phyloP scores from a whole-genome alignment of 495 filamentous ascomycete genomes.

The Podospora tetraspora region DNA sequence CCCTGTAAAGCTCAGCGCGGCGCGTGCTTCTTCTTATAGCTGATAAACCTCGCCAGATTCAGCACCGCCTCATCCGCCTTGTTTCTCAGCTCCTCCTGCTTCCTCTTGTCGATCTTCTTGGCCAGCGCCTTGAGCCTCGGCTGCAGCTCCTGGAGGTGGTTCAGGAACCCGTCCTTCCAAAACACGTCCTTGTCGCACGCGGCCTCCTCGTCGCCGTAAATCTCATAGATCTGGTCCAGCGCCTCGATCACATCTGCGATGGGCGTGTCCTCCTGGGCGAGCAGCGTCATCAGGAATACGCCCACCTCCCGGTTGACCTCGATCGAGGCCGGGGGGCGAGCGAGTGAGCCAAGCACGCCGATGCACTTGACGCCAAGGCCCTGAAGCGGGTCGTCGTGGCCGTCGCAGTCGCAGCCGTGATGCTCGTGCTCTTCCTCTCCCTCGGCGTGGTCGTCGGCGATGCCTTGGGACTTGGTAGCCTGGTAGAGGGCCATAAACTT shows the following conservation, averaged over 20 bases:
- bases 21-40: constrained; percentile 53
- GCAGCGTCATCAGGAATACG: constrained; percentile 51
- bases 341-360: constrained; percentile 55
- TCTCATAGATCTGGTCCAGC: constrained; percentile 56
- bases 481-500: constrained; percentile 59
- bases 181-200: constrained; percentile 55
- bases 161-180: constrained; percentile 53
- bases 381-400: constrained; percentile 43
- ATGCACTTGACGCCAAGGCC: constrained; percentile 55
- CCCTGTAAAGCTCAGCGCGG: constrained; percentile 14
- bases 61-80: constrained; percentile 52
- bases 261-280: constrained; percentile 40
- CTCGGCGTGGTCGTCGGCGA: not conserved
- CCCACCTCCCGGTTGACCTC: constrained; percentile 52
- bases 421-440: constrained; percentile 17
- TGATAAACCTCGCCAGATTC: constrained; percentile 54
- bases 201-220: constrained; percentile 54
- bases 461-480: constrained; percentile 38
- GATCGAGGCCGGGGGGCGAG: constrained; percentile 40
- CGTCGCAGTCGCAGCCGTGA: constrained; percentile 6
- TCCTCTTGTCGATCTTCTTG: constrained; percentile 53
- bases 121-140: constrained; percentile 48
- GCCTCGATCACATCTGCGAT: constrained; percentile 51
- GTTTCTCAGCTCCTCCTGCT: constrained; percentile 44
- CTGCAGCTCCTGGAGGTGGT: constrained; percentile 47